Percentiles rank a stretch among this genome's conserved stretches.
These are phyloP conservation scores for Lolium multiflorum DNA, from an alignment of 176 grass and related monocot species.

Conservation along the genomic window DNA sequence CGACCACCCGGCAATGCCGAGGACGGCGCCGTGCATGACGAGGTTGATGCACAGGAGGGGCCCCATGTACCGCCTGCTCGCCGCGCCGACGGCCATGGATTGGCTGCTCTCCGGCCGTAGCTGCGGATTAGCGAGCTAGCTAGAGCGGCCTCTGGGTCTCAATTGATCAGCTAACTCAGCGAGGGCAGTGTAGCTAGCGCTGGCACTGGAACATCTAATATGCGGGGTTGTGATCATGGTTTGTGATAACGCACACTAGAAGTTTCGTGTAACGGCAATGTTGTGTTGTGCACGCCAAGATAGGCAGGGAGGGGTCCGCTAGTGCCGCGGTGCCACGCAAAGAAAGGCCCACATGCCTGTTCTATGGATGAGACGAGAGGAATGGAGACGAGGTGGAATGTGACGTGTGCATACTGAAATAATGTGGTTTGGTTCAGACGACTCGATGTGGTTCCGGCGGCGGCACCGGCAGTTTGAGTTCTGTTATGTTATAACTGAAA, in stretches of 20 bases:
- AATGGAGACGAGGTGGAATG: no score
- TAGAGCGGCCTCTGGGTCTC: not conserved
- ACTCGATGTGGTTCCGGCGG: no score
- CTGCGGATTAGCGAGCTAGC: not conserved
- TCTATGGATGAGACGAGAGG: no score
- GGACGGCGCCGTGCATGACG: constrained; percentile 20
- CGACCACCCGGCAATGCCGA: constrained; percentile 28
- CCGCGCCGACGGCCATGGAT: not conserved
- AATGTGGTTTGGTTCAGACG: no score
- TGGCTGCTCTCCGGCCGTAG: not conserved
- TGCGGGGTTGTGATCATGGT: not conserved
- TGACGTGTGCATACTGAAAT: no score
- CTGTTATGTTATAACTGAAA: no score
- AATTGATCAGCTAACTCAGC: not conserved
- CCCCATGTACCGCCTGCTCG: constrained; percentile 23
- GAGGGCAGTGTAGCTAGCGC: not conserved
- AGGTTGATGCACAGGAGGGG: constrained; percentile 25
- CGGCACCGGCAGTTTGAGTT: no score
- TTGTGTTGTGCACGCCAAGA: not conserved
- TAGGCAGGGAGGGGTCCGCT: not conserved
- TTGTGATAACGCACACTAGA: not conserved
- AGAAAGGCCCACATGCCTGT: no score
- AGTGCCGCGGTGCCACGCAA: not conserved
- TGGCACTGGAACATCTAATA: not conserved
- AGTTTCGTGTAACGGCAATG: not conserved